Base-by-base conservation (phyloP, 2,329 filamentous ascomycete species). In the Lojkania enalia region DNA sequence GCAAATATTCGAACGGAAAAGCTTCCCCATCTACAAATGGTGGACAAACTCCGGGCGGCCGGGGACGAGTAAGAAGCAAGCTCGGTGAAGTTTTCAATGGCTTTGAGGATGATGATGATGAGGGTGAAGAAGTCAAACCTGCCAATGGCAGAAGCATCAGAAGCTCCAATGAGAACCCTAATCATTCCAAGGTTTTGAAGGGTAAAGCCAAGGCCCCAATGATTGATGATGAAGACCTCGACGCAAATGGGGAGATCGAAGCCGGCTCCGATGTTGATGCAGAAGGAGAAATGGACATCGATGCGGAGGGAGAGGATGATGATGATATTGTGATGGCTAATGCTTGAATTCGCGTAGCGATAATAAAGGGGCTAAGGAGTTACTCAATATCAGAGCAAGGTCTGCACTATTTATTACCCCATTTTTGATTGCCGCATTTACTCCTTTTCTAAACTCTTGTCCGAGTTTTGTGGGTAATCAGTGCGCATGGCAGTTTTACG, bases 41-140 rank as follows among this genome's bases (percentile, higher is more conserved):
- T n/a, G 51, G 54, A n/a, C 48, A 58, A 11, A 69, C 64, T 3
- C 64, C 66, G 0, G 36, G 36, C 14, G 57, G 50, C 5, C 46
- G 67, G 0, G 55, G 69, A 13, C 64, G 74, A 11, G 74, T 72
- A 13, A 60, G 74, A 39, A 77, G 74, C 49, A 71, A 71, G 48
- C 64, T 76, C 1, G 72, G 63, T 14, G 64, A 72, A 36, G 71
- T 67, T 23, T 63, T 66, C 0, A 71, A 69, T 20, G 66, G 64
- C 9, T 25, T 54, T 2, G 51, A 52, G 6, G 63, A 65, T 14
- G 63, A 64, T 5, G 54, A 53, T 2, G 60, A 57, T 21, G 63
- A 67, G 14, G 58, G 64, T 7, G 64, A 60, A 5, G 63, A 60
- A 5, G 64, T 63, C 16, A 66, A 63, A 35, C 45, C 58, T 2